Conservation (phyloP, 78 protist genomes). For the Polysphondylium violaceum region DNA sequence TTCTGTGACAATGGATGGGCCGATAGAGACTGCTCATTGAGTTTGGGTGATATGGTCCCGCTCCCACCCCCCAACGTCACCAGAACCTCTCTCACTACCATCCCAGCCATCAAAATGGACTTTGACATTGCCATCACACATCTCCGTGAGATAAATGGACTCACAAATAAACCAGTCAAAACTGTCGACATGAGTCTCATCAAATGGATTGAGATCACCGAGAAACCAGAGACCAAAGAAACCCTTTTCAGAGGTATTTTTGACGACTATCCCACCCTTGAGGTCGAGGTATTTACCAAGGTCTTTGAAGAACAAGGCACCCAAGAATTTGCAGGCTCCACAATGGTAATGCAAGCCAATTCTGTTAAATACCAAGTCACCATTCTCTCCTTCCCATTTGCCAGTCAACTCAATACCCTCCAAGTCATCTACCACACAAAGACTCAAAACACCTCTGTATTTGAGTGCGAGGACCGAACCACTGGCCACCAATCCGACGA, state of each 20-base stretch:
- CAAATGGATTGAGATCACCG: background rate
- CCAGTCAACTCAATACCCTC: background rate
- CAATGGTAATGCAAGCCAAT: background rate
- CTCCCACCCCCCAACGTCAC: slow-evolving; percentile 2
- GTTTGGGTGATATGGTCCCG: background rate
- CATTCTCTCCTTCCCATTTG: background rate
- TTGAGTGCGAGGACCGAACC: too few species aligned
- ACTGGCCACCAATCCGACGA: too few species aligned
- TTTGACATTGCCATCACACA: slow-evolving; percentile 13
- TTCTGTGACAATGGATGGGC: slow-evolving; percentile 8
- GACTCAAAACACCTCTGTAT: background rate
- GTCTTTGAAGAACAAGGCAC: background rate
- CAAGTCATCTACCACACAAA: slow-evolving; percentile 31
- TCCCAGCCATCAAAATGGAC: slow-evolving; percentile 28
- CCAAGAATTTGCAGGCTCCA: slow-evolving; percentile 21
- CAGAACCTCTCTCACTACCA: background rate
- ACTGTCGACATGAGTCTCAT: background rate
- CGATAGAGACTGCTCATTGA: background rate
- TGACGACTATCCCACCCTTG: background rate
- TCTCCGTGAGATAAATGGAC: slow-evolving; percentile 40
- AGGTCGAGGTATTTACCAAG: background rate
- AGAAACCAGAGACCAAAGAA: background rate
- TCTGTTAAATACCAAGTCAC: slow-evolving; percentile 12
- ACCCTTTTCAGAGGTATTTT: background rate
- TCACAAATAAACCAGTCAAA: background rate